These are phyloP conservation scores for Colletotrichum spaethianum DNA, from an alignment of 2,329 filamentous ascomycete species.

Conservation along the genomic window DNA sequence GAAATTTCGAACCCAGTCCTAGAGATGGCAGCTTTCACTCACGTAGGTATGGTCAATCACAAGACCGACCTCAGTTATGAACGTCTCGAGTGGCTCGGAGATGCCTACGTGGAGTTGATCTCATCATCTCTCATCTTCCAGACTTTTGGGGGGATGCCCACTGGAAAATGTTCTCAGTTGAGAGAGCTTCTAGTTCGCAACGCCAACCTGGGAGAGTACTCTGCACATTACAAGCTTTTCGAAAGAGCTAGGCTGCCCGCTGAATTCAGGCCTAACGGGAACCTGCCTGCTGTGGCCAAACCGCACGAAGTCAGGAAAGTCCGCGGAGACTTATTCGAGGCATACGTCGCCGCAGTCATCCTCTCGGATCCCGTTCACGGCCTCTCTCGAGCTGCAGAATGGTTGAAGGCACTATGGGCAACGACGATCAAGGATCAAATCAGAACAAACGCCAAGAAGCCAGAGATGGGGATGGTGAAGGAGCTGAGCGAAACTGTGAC, in stretches of 20 bases:
- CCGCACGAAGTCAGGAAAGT: slow-evolving; percentile 74
- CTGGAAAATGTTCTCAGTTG: slow-evolving; percentile 81
- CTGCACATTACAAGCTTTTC: slow-evolving; percentile 79
- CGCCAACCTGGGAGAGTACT: slow-evolving; percentile 79
- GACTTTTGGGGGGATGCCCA: slow-evolving; percentile 75
- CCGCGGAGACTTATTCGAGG: slow-evolving; percentile 90
- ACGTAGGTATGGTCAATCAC: slow-evolving; percentile 63
- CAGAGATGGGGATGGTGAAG: slow-evolving; percentile 23
- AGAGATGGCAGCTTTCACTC: slow-evolving; percentile 76
- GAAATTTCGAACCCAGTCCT: slow-evolving; percentile 71
- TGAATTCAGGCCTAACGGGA: slow-evolving; percentile 53
- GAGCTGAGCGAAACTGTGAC: slow-evolving; percentile 40
- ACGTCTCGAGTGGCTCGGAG: slow-evolving; percentile 88
- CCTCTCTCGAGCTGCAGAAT: slow-evolving; percentile 72
- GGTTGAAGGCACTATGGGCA: slow-evolving; percentile 84
- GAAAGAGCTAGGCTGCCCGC: slow-evolving; percentile 71
- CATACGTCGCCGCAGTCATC: slow-evolving; percentile 86
- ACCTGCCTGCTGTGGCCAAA: slow-evolving; percentile 56
- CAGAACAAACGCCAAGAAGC: slow-evolving; percentile 33
- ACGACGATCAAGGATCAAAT: slow-evolving; percentile 73
- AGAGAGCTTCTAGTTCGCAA: slow-evolving; percentile 88
- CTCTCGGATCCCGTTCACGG: slow-evolving; percentile 76
- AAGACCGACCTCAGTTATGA: slow-evolving; percentile 76
- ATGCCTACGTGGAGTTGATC: slow-evolving; percentile 86
- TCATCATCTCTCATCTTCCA: slow-evolving; percentile 82